Evolutionary conservation across 352 stramenopile species (phyloP), one percentile per base, ranked within the genome.

Genomic region (Halophytophthora polymorphica): DNA sequence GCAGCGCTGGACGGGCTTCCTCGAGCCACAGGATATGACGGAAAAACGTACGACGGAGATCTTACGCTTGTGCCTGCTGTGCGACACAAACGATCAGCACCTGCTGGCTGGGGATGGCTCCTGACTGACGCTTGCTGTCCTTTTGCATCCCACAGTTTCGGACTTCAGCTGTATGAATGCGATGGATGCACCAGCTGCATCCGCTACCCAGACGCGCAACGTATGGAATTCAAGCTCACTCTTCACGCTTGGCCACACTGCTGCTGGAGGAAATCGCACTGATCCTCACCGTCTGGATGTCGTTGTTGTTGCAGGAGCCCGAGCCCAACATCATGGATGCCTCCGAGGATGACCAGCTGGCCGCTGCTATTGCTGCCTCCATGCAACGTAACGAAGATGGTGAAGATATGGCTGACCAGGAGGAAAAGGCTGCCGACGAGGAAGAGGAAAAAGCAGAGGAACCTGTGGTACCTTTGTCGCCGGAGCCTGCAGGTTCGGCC

Each of bases 361-460:
- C 78, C 42, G 81, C 81, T 42, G 83, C 83, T 14, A 94, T 94
- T 28, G 83, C 78, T 15, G 83, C 78, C 8, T 94, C 83, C 10
- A 64, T 93, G 59, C 64, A 90, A 59, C 65, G 69, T 33, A 67
- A 60, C 37, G 64, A 51, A 13, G 60, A 66, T 35, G 74, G 79
- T n/a, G 51, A 39, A 6, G 63, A 67, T 7, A 49, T 55, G n/a
- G 47, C 73, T 23, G 59, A 53, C 2, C 58, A 72, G 31, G 53
- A 74, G 17, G 38, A 70, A 35, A 57, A 77, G 2, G 41, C 69
- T 8, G 66, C 73, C 7, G 53, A 76, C 11, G 64, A 76, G 41
- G 76, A 80, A 50, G 66, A 79, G 41, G 65, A 63, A 38, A 56
- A 67, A 36, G 53, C 67, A 15, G 69, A 79, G 35, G 60, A 73